These are phyloP conservation scores for Trypanosoma melophagium DNA, from an alignment of 208 protist species.

Conservation along the genomic window DNA sequence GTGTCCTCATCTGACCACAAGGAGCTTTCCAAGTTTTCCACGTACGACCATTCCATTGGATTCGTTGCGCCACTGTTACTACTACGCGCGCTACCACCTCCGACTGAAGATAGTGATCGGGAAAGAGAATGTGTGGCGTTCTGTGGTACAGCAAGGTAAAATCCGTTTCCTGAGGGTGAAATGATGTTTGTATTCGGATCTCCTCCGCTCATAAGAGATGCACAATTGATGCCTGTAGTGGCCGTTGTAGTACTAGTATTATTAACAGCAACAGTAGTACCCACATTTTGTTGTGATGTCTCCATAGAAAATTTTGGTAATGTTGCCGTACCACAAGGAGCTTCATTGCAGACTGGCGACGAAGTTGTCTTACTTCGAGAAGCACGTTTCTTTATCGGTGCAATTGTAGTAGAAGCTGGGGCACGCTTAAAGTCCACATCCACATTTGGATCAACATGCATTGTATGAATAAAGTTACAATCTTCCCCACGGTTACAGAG, in stretches of 20 bases:
- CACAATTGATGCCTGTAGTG: too few relatives aligned
- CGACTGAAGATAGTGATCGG: background rate
- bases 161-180: background rate
- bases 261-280: background rate
- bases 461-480: conserved; percentile 76
- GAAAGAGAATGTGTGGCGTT: background rate
- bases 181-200: background rate
- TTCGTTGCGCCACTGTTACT: conserved; percentile 8
- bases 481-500: conserved; percentile 78
- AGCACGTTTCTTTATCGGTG: background rate
- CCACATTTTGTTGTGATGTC: background rate
- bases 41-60: conserved; percentile 6
- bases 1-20: background rate
- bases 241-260: too few relatives aligned
- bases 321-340: too few relatives aligned
- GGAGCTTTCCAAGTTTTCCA: conserved; percentile 9
- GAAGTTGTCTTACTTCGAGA: background rate
- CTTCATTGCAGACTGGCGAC: background rate
- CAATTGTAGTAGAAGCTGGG: background rate
- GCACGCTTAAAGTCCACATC: conserved; percentile 60
- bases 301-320: background rate
- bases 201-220: too few relatives aligned
- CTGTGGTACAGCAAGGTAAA: conserved; percentile 7
- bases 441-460: conserved; percentile 76
- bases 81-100: conserved; percentile 4